phyloP scores from a whole-genome alignment of 108 stramenopile genomes.

The Skeletonema potamos region DNA sequence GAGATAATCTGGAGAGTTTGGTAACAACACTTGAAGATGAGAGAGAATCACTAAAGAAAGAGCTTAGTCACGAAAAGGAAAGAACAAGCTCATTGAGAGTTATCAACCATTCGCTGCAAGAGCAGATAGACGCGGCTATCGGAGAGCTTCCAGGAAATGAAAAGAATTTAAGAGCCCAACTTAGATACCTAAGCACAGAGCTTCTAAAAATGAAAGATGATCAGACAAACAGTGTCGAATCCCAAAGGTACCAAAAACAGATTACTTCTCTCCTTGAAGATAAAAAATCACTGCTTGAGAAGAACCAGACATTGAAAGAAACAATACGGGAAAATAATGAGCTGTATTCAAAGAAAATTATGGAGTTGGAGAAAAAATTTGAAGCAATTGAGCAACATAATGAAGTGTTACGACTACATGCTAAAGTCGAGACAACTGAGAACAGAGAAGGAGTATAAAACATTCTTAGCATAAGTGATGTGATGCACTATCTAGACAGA shows the following conservation, averaged over 20 bases:
- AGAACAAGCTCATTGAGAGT: slow-evolving; percentile 32
- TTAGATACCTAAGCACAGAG: slow-evolving; percentile 10
- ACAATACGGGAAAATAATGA: slow-evolving; percentile 42
- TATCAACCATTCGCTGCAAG: slow-evolving; percentile 45
- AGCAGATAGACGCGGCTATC: slow-evolving; percentile 25
- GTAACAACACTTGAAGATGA: slow-evolving; percentile 20
- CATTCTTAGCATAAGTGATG: background rate
- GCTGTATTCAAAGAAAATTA: slow-evolving; percentile 35
- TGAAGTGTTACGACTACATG: slow-evolving; percentile 4
- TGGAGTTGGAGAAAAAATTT: slow-evolving; percentile 40
- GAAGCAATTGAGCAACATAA: slow-evolving; percentile 33
- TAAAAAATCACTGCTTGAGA: slow-evolving; percentile 21
- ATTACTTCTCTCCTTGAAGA: slow-evolving; percentile 25
- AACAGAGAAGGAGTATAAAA: background rate
- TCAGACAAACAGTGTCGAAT: background rate
- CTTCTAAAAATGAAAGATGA: slow-evolving; percentile 19
- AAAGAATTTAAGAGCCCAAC: slow-evolving; percentile 13
- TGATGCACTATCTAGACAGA: too few species aligned
- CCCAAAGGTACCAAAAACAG: slow-evolving; percentile 16
- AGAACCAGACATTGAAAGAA: slow-evolving; percentile 41
- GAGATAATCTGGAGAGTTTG: slow-evolving; percentile 25
- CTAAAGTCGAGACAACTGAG: background rate
- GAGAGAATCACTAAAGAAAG: slow-evolving; percentile 8
- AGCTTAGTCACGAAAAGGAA: slow-evolving; percentile 34
- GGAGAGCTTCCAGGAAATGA: slow-evolving; percentile 12